Base-by-base conservation (phyloP, 208 protist species). In the Trypanosoma boissoni region DNA sequence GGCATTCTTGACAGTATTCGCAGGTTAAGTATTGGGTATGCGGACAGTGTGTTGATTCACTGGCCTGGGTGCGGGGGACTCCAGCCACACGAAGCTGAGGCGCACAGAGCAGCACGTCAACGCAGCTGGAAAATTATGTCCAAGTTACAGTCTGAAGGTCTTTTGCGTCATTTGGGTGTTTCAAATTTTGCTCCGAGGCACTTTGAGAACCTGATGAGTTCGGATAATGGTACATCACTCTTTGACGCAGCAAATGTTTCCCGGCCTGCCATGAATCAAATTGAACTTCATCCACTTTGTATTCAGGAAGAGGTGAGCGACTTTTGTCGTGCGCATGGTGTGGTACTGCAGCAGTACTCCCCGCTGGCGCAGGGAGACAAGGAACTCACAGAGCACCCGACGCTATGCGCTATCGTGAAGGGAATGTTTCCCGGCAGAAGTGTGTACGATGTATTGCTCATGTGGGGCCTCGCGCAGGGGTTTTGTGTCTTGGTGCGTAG, bases 231-330 rank as follows among this genome's bases (percentile, higher is more conserved):
- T 14, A 41, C 10, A 2, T 18, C 21, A 39, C 23, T 63, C 2
- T 62, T 68, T 64, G 42, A 46, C 24, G 12, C 0, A 0, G 14
- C 6, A 31, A 55, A 56, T 36, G n/a, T 23, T 45, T 39, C 27
- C 28, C 34, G 41, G n/a, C 41, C 54, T 12, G 46, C 16, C 26
- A 34, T 95, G 9, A 91, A 95, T 56, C 89, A 95, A 28, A 84
- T 95, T 50, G 89, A 95, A 57, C 67, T 95, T n/a, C 85, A 95
- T 54, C 86, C 86, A 20, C 62, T 95, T 3, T 92, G 89, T 54
- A 24, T 75, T 20, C 89, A 92, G 64, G 27, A 45, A 6, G 76
- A 78, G 2, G 70, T 87, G 10, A 78, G 86, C 26, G 42, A 26
- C 6, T 92, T 74, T 53, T 92, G 83, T 58, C 48, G 53, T 7